Base-by-base conservation (phyloP, 2,329 filamentous ascomycete genomes). In the Ophiostoma sp. region DNA sequence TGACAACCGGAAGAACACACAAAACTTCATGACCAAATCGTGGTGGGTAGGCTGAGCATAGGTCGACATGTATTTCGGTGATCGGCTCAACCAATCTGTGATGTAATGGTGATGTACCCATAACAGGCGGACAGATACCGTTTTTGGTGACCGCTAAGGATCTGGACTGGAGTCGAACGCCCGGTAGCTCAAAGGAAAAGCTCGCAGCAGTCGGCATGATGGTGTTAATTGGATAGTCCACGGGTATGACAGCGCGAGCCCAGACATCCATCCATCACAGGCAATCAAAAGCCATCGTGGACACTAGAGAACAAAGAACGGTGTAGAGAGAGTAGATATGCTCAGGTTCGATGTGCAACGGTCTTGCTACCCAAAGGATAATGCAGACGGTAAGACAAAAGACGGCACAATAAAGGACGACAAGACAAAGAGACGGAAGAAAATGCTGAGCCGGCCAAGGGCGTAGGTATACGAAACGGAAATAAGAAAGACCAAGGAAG, bases 111-210 rank as follows among this genome's bases (percentile, higher is more conserved):
- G 49, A 55, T 55, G 49, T 60, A 12, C 55, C 55, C 55, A 40
- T 58, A 60, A 36, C 38, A 60, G 11, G 55, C 55, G 55, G 55
- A 38, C 55, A 40, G 27, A 38, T 69, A 18, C 55, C 64, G 9
- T 66, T 27, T 47, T 44, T 64, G 7, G 52, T 52, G 12, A 47
- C 6, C 14, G 44, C 41, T 55, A 55, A 4, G 49, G 18, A 27
- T 55, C 3, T 55, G 18, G 49, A 12, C n/a, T 27, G 49, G 49
- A 55, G 49, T 27, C 49, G 27, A 55, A 18, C 11, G 49, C 11
- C 49, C 49, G 49, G 49, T 18, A 27, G 49, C n/a, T 27, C 3
- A 55, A 55, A 55, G 49, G 49, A 27, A 27, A 27, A 27, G 18
- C 49, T 27, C 7, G 49, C 49, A 55, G n/a, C 27, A 27, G 27